A percentile compares a stretch with the other conserved stretches of the same genome.
Evolutionary conservation across 257 asterid species (phyloP).

Genomic region (Verbena officinalis): DNA sequence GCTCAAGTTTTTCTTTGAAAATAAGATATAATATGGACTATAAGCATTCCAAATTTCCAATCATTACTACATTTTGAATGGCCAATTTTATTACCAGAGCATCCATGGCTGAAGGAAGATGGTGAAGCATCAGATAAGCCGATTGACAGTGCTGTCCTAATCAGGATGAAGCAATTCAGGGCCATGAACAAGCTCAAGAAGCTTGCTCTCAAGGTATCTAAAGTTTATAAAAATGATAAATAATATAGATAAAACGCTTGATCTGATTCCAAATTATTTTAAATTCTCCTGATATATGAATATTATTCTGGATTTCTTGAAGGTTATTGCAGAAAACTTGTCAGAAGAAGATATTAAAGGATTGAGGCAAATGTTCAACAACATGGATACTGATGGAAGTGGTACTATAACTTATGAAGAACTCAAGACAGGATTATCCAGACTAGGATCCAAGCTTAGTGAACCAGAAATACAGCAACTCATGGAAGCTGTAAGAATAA

Average conservation of each 20-base stretch:
- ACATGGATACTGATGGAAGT: slow-evolving; percentile 86
- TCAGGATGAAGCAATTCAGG: slow-evolving; percentile 91
- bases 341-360: slow-evolving; percentile 90
- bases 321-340: slow-evolving; percentile 85
- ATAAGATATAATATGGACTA: background rate
- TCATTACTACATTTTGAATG: no score
- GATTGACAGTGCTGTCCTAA: slow-evolving; percentile 76
- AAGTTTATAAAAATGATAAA: background rate
- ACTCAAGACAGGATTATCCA: slow-evolving; percentile 71
- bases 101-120: slow-evolving; percentile 87
- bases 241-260: no score
- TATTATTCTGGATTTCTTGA: slow-evolving; percentile 26
- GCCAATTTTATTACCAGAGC: slow-evolving; percentile 47
- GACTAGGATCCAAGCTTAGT: slow-evolving; percentile 82
- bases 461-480: slow-evolving; percentile 72
- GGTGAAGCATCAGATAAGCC: slow-evolving; percentile 94
- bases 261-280: no score
- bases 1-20: background rate
- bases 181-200: slow-evolving; percentile 90
- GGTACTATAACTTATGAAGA: slow-evolving; percentile 84
- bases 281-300: background rate
- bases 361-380: slow-evolving; percentile 71
- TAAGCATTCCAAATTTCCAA: no score
- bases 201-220: slow-evolving; percentile 79
- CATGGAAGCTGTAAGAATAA: slow-evolving; percentile 84